Conservation (phyloP, 768 basidiomycete genomes). For the Leccinum pellstonianum region DNA sequence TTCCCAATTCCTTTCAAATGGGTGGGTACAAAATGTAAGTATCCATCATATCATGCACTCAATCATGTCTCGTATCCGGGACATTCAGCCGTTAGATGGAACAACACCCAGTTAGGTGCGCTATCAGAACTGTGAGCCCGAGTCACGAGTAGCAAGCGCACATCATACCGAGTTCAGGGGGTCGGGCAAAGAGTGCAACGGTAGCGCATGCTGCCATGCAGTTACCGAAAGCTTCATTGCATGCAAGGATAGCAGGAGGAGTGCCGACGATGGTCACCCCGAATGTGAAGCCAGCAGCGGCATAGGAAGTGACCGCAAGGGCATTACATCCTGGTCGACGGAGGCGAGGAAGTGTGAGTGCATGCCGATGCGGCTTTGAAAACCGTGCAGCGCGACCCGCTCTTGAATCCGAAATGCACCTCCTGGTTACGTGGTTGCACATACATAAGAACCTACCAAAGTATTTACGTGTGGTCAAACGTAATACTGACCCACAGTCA, state of each 20-base stretch:
- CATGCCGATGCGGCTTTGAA: no score
- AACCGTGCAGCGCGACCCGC: no score
- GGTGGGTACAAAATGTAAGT: no score
- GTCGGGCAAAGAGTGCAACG: conserved; percentile 20
- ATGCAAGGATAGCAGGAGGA: conserved; percentile 24
- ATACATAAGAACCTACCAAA: no score
- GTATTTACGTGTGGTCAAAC: no score
- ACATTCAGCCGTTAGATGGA: background rate
- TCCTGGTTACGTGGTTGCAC: no score
- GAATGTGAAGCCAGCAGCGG: conserved; percentile 24
- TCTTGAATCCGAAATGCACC: no score
- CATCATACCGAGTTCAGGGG: conserved; percentile 10
- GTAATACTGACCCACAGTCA: no score
- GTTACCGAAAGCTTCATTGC: conserved; percentile 22
- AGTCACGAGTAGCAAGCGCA: background rate
- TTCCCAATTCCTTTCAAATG: background rate
- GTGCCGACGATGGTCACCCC: conserved; percentile 18
- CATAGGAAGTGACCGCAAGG: conserved; percentile 21
- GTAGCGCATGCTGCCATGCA: conserved; percentile 5
- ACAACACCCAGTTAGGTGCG: background rate
- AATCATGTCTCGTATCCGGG: background rate
- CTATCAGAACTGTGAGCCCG: background rate
- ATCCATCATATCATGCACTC: no score
- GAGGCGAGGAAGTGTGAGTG: background rate
- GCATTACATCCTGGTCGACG: conserved; percentile 24